Evolutionary conservation across 1,284 basidiomycete genomes (phyloP), one percentile per base, ranked within the genome.

Genomic region (Melampsora larici-populina): DNA sequence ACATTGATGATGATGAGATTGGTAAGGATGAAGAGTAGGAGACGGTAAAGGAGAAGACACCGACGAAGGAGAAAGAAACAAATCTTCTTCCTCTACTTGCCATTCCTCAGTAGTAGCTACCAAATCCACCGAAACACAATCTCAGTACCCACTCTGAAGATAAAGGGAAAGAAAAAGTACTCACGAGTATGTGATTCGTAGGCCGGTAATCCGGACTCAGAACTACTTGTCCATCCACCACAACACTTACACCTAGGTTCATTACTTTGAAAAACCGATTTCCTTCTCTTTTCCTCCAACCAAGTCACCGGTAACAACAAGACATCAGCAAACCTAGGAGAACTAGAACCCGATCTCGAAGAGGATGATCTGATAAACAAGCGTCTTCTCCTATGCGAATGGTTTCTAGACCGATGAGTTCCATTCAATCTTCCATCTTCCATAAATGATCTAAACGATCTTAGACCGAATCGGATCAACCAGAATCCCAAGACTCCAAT

Each of bases 401-500:
- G 24, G 13, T 55, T 2, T 55, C 17, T 55, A 6, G 3, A 4
- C 2, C 51, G 51, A 21, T 21, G 51, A 15, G 6, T 55, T 13
- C 51, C 36, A 36, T 36, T 36, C 36, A 9, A 36, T 36, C 36
- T 36, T 36, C 36, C 36, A 36, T 55, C 24, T 5, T 55, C 51
- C 17, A 49, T 11, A 49, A 21, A 49, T 11, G 48, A 3, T 24
- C 17, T 24, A 18, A 18, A 55, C 4, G 17, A 55, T 55, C 51
- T 55, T 13, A 55, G 13, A 5, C 51, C 24, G 24, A 24, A 18
- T 13, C 51, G 4, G 6, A 24, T 13, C 17, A 55, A 55, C 3
- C n/a, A 72, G 29, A 63, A 36, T 0, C 49, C 17, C 18, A 74
- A 60, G 3, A 74, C 15, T 29, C 17, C 46, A 26, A 74, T 66